Evolutionary conservation across 2,329 filamentous ascomycete genomes (phyloP).

Genomic region (Colletotrichum tanaceti): DNA sequence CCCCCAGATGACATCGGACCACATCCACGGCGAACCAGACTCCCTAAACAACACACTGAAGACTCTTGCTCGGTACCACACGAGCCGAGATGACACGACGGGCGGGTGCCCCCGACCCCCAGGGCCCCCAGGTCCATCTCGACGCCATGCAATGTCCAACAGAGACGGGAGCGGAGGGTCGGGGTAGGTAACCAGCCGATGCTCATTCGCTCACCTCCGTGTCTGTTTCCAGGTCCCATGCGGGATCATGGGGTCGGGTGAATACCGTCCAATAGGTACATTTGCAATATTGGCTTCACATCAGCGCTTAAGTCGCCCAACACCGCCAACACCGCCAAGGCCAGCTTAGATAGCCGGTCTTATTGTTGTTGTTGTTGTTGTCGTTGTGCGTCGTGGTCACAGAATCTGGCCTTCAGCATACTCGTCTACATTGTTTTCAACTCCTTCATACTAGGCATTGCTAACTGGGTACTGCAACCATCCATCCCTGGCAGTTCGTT

Average conservation of each 20-base stretch:
- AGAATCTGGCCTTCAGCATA: no score
- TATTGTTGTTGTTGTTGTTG: no score
- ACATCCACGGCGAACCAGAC: neutral
- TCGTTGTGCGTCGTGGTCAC: no score
- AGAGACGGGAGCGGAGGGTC: neutral
- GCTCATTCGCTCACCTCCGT: neutral
- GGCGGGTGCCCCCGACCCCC: no score
- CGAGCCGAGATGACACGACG: neutral
- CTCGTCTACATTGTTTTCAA: neutral
- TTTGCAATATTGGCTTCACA: neutral
- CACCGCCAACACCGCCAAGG: neutral
- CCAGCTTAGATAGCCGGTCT: neutral
- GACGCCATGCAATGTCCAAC: neutral
- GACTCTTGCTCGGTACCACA: neutral
- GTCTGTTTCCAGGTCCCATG: neutral
- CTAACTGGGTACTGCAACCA: neutral
- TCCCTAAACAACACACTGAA: neutral
- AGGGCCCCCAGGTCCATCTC: neutral
- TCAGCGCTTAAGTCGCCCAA: neutral
- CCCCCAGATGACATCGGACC: neutral
- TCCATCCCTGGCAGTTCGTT: neutral
- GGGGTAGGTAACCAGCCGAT: slow-evolving; percentile 7
- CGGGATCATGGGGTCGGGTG: no score
- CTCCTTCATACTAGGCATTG: neutral
- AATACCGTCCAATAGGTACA: no score